Evolutionary conservation across 495 filamentous ascomycete genomes (phyloP).

Genomic region (Lentithecium fluviatile): DNA sequence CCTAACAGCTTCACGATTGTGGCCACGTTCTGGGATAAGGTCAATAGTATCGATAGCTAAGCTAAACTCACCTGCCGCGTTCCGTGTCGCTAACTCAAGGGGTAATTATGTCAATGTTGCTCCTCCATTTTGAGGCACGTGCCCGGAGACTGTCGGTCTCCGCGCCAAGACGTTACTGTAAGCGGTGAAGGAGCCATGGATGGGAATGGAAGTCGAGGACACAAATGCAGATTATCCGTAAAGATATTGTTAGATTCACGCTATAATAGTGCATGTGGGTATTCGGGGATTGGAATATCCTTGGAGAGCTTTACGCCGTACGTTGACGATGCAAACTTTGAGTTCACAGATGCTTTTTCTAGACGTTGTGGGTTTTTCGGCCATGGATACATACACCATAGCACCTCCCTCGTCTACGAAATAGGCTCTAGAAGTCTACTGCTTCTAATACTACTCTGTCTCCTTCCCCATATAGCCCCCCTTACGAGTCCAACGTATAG

Average conservation of each 20-base stretch:
- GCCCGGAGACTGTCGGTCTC: constrained; percentile 64
- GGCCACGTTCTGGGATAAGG: constrained; percentile 55
- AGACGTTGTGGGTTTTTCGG: no score
- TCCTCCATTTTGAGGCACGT: constrained; percentile 73
- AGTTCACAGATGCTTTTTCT: no score
- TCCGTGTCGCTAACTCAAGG: constrained; percentile 68
- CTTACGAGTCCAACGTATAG: constrained; percentile 52
- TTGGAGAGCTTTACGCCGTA: no score
- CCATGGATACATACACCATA: no score
- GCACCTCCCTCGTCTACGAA: not conserved
- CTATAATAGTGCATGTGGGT: constrained; percentile 66
- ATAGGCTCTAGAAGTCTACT: not conserved
- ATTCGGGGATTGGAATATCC: no score
- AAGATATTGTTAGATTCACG: constrained; percentile 63
- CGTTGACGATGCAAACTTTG: no score
- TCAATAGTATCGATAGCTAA: constrained; percentile 73
- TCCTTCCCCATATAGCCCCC: not conserved
- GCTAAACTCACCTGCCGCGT: constrained; percentile 68
- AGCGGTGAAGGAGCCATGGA: constrained; percentile 70
- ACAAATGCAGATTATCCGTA: constrained; percentile 63
- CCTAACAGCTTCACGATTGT: constrained; percentile 56
- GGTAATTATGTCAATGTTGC: constrained; percentile 70
- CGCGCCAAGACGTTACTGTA: constrained; percentile 70
- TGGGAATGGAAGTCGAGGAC: constrained; percentile 81
- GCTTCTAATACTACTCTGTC: not conserved